Evolutionary conservation across 331 rosid species (phyloP), one percentile per base, ranked within the genome.

Genomic region (Acacia pycnantha): DNA sequence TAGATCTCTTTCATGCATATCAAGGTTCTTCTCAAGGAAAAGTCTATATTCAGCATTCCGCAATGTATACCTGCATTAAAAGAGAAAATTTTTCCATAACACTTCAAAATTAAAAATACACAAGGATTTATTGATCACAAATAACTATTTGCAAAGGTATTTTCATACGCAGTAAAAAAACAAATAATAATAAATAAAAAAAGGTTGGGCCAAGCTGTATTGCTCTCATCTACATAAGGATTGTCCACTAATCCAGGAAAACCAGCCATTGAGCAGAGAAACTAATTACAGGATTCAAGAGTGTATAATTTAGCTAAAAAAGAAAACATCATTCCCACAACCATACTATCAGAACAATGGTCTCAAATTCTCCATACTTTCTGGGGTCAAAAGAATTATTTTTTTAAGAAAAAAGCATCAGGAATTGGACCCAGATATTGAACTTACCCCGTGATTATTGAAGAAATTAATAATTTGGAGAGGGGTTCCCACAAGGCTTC

Each of bases 401-500:
- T 15, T 53, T 53, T 53, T 53, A 19, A 5, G 24, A 7, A 21
- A 43, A 16, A 50, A 50, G 15, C 31, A 6, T 58, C 0, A 33
- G 31, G 24, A 21, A 53, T 61, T 56, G 37, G 35, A 77, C 26
- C 40, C 11, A 73, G 44, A 81, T 29, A 22, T 51, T 51, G 51
- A 73, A 86, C 87, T 71, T 80, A 93, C 98, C 99, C 99, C 2
- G 99, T 95, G 94, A 93, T 92, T 92, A 95, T 90, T 21, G 99
- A 95, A 85, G 98, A 93, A 89, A 93, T 83, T 65, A 95, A 88
- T 85, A 95, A 84, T 88, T 89, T 93, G 68, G 99, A 95, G 56
- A 95, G 91, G 29, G 99, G 93, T 53, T 88, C 94, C 99, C 98
- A 95, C 83, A 93, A 76, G 41, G 99, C 98, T 87, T 95, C 98